These are phyloP conservation scores for Cicer pinnatifidum DNA, from an alignment of 306 rosid species.

Conservation along the genomic window DNA sequence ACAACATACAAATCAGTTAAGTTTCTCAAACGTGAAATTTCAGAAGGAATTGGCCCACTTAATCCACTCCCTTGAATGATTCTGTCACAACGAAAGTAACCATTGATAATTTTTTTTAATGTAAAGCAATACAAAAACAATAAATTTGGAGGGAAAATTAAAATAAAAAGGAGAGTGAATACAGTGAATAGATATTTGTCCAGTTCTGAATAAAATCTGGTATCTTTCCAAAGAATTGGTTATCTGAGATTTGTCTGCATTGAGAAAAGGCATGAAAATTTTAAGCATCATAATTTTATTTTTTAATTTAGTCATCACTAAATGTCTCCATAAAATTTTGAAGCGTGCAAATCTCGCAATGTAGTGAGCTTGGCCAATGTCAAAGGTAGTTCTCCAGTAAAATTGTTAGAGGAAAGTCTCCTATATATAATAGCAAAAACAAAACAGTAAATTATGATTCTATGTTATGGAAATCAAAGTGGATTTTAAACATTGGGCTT, in stretches of 20 bases:
- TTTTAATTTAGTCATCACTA: neutral
- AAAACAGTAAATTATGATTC: neutral
- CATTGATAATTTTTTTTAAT: neutral
- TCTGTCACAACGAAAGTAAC: constrained; percentile 45
- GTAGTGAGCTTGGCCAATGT: constrained; percentile 56
- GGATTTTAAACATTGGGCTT: constrained; percentile 16
- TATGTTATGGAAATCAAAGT: neutral
- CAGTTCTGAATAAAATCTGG: constrained; percentile 66
- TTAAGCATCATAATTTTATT: neutral
- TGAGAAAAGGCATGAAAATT: neutral
- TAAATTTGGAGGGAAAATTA: neutral
- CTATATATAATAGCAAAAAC: constrained; percentile 43
- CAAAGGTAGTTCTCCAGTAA: constrained; percentile 65
- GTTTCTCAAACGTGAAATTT: constrained; percentile 48
- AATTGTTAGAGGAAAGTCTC: constrained; percentile 59
- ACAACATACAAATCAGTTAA: constrained; percentile 60
- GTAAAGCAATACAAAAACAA: constrained; percentile 13
- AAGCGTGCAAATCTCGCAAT: constrained; percentile 61
- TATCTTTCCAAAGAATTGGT: constrained; percentile 66
- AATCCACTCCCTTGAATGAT: constrained; percentile 68
- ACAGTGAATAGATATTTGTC: constrained; percentile 58
- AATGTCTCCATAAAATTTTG: neutral
- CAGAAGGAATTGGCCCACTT: constrained; percentile 72
- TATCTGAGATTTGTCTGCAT: constrained; percentile 63
- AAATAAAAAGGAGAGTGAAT: neutral